Base-by-base conservation (phyloP, 768 basidiomycete species). In the Termitomyces sp. region DNA sequence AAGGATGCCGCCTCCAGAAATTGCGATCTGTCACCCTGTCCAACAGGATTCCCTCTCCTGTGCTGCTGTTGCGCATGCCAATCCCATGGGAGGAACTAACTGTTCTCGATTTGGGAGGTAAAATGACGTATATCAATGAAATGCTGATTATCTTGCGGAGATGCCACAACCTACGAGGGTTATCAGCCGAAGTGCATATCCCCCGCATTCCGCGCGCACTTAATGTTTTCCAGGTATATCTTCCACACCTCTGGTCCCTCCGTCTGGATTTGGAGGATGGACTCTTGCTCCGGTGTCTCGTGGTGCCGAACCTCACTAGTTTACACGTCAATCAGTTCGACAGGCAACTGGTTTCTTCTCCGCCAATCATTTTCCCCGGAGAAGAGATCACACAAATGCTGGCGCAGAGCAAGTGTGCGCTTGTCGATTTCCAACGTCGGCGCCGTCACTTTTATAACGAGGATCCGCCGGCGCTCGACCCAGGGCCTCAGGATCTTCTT, bases 371-470 rank as follows among this genome's bases (percentile, higher is more conserved):
- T 44, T 58, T 58, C 14, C 57, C 57, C 7, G 38, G 24, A 12
- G 33, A 26, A 33, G 50, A 52, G 22, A 24, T 58, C 20, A 6
- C 46, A 30, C 43, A 52, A n/a, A 58, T 58, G 57, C 22, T 58
- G 43, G 10, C 30, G 22, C 57, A 35, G 38, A 58, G 57, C 33
- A 53, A 36, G 32, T 50, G 35, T 33, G 13, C 22, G 24, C 43
- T 58, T 46, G 26, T 46, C 9, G 50, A 58, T 22, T 20, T 58
- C 4, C 57, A 52, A 26, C 57, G 57, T 26, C 57, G 57, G 14
- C 57, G 57, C 14, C 57, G 57, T 38, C 32, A 36, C n/a, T 58
- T 52, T 13, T 58, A 52, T 28, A n/a, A 18, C 18, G 57, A 58
- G 18, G 36, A 42, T 6, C 49, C 43, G 13, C 38, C 40, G 2